A percentile compares a stretch with the other conserved stretches of the same genome.
Evolutionary conservation across 352 stramenopile species (phyloP).

Genomic region (Pythium coloratum): DNA sequence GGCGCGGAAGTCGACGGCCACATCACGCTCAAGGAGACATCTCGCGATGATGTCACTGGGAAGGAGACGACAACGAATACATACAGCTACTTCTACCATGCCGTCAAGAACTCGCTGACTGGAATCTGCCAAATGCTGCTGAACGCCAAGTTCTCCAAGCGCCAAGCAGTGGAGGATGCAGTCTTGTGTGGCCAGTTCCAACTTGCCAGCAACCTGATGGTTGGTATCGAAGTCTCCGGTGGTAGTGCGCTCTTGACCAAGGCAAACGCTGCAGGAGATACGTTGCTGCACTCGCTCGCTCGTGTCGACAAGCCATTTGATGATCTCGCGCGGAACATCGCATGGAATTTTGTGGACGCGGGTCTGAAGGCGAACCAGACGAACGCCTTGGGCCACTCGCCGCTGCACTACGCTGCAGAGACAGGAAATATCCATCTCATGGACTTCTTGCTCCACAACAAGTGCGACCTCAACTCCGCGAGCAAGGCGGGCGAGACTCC

Average conservation of each 20-base stretch:
- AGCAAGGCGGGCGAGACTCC: constrained; percentile 54
- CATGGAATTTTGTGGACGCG: constrained; percentile 66
- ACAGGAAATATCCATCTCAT: constrained; percentile 58
- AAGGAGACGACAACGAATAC: constrained; percentile 30
- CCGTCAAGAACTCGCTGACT: constrained; percentile 63
- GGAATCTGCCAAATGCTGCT: constrained; percentile 81
- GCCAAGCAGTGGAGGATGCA: constrained; percentile 75
- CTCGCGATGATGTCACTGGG: not conserved
- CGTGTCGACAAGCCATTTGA: constrained; percentile 59
- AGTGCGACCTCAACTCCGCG: constrained; percentile 39
- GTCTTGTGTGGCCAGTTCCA: constrained; percentile 71
- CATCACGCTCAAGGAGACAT: constrained; percentile 34
- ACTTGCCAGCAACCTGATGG: constrained; percentile 67
- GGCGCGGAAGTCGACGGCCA: constrained; percentile 52
- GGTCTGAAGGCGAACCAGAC: constrained; percentile 32
- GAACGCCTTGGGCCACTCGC: constrained; percentile 44
- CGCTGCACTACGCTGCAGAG: constrained; percentile 62
- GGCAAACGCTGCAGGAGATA: constrained; percentile 47
- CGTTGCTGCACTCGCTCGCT: constrained; percentile 61
- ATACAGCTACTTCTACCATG: constrained; percentile 75
- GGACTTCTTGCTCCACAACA: constrained; percentile 73
- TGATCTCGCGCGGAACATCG: constrained; percentile 51
- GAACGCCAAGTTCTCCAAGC: constrained; percentile 66
- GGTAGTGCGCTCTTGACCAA: constrained; percentile 38
- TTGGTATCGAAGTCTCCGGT: constrained; percentile 50